Percentiles rank a stretch among this genome's conserved stretches.
These are phyloP conservation scores for Smallanthus sonchifolius DNA, from an alignment of 129 eudicot species.

Conservation along the genomic window DNA sequence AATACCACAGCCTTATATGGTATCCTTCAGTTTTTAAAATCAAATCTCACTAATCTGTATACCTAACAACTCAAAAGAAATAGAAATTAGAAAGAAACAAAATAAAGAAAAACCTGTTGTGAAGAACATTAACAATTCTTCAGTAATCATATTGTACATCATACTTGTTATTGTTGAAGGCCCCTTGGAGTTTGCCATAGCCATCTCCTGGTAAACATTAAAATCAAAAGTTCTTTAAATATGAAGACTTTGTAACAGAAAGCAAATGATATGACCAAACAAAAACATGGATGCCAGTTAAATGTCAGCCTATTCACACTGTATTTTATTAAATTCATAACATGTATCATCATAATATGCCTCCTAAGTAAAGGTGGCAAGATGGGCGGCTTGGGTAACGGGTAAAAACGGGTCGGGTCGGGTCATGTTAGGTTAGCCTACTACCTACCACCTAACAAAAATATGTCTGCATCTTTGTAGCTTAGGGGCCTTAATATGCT, in stretches of 20 bases:
- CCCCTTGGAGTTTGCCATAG: slow-evolving; percentile 73
- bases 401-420: neutral
- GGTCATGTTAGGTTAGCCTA: no score
- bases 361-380: neutral
- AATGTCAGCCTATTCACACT: neutral
- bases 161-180: slow-evolving; percentile 56
- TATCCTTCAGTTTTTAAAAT: no score
- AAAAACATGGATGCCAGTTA: neutral
- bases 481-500: slow-evolving; percentile 98
- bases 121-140: no score
- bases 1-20: no score
- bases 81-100: no score
- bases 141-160: slow-evolving; percentile 27
- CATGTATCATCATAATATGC: neutral
- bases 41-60: no score
- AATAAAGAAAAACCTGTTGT: no score
- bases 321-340: neutral
- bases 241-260: neutral
- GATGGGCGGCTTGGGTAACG: neutral
- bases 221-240: neutral
- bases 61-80: no score
- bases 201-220: slow-evolving; percentile 31
- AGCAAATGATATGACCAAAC: neutral
- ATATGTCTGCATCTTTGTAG: slow-evolving; percentile 94
- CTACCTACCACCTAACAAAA: slow-evolving; percentile 48